phyloP scores from a whole-genome alignment of 768 basidiomycete genomes.

The Pilatotrama ljubarskyi region DNA sequence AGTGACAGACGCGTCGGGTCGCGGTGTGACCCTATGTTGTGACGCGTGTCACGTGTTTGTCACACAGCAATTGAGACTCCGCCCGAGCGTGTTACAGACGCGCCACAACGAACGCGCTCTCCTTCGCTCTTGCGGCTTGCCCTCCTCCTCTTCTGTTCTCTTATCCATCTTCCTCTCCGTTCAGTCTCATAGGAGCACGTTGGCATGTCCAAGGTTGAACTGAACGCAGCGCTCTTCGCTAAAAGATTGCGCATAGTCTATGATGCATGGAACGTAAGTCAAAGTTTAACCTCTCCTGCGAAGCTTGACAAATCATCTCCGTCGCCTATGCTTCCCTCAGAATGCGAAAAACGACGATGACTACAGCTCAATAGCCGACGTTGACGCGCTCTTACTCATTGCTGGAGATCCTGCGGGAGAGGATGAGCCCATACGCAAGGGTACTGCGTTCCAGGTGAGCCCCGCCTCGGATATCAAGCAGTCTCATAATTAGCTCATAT shows the following conservation, averaged over 20 bases:
- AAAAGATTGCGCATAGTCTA: constrained; percentile 24
- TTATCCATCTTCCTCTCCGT: constrained; percentile 19
- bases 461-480: not conserved
- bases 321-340: constrained; percentile 36
- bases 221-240: constrained; percentile 50
- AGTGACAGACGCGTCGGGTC: constrained; percentile 14
- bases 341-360: constrained; percentile 70
- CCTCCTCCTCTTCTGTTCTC: constrained; percentile 5
- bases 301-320: not conserved
- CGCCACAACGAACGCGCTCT: constrained; percentile 24
- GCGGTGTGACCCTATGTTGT: constrained; percentile 8
- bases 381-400: constrained; percentile 67
- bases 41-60: constrained; percentile 5
- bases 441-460: constrained; percentile 86
- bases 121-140: constrained; percentile 4
- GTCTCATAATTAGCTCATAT: not conserved
- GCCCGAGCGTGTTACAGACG: constrained; percentile 21
- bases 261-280: constrained; percentile 39
- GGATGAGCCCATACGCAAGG: constrained; percentile 89
- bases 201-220: constrained; percentile 43
- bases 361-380: constrained; percentile 63
- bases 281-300: not conserved
- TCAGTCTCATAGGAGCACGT: constrained; percentile 1
- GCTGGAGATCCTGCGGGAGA: constrained; percentile 82
- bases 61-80: constrained; percentile 11